Percentiles rank a stretch among this genome's conserved stretches.
These are phyloP conservation scores for Aspergillus sp. DNA, from an alignment of 2,329 filamentous ascomycete genomes.

Conservation along the genomic window DNA sequence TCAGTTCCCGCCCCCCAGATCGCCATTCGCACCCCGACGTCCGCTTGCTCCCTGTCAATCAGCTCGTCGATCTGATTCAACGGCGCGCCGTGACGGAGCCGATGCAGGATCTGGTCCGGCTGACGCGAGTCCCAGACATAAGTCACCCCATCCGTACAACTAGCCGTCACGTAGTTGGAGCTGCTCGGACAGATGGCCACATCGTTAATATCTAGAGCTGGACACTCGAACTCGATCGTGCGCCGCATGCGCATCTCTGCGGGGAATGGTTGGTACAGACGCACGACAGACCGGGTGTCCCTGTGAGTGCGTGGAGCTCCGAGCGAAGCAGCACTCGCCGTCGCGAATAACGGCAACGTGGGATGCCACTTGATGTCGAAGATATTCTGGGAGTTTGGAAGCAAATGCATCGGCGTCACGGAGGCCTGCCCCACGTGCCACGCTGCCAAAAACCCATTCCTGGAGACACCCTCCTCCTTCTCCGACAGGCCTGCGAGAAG, in stretches of 20 bases:
- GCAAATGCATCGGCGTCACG: conserved; percentile 36
- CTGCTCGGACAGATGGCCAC: conserved; percentile 49
- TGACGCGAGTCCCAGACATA: conserved; percentile 61
- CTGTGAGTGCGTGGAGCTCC: conserved; percentile 29
- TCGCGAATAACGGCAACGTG: conserved; percentile 48
- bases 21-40: conserved; percentile 58
- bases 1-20: conserved; percentile 54
- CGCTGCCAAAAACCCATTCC: conserved; percentile 52
- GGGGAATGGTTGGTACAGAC: conserved; percentile 48
- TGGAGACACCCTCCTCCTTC: conserved; percentile 34
- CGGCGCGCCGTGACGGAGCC: conserved; percentile 50
- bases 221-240: conserved; percentile 52
- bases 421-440: conserved; percentile 50
- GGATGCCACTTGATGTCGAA: conserved; percentile 61
- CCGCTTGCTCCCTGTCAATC: conserved; percentile 47
- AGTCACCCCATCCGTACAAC: conserved; percentile 58
- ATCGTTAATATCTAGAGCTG: conserved; percentile 61
- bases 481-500: conserved; percentile 56
- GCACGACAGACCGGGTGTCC: conserved; percentile 48
- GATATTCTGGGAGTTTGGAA: conserved; percentile 51
- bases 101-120: conserved; percentile 46
- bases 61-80: conserved; percentile 45
- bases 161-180: conserved; percentile 53
- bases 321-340: conserved; percentile 46
- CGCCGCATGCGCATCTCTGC: conserved; percentile 24